Evolutionary conservation across 805 yeast genomes (phyloP).

Genomic region (Torulaspora quercuum): DNA sequence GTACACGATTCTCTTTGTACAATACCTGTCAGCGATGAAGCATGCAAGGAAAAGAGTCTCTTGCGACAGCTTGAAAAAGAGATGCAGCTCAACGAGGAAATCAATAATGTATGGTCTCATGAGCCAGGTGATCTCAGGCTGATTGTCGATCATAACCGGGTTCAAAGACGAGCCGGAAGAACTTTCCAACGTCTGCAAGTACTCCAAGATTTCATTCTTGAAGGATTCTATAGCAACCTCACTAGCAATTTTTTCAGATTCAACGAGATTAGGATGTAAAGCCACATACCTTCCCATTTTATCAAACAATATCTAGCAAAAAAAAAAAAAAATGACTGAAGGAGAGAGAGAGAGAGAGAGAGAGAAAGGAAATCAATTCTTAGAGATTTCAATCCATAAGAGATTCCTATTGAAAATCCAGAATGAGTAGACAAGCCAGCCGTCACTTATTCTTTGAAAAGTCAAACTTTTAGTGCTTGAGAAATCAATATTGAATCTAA

Average conservation of each 20-base stretch:
- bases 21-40: conserved; percentile 76
- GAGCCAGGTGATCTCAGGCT: conserved; percentile 78
- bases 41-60: conserved; percentile 66
- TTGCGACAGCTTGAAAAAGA: conserved; percentile 56
- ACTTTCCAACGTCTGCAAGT: conserved; percentile 41
- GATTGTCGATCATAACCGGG: conserved; percentile 68
- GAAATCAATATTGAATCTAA: too few relatives aligned
- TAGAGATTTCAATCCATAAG: not conserved
- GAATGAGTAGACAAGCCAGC: not conserved
- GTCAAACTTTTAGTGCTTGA: too few relatives aligned
- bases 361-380: not conserved
- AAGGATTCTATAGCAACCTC: conserved; percentile 43
- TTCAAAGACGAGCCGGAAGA: conserved; percentile 22
- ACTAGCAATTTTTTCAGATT: conserved; percentile 45
- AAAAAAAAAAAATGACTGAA: not conserved
- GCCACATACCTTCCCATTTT: conserved; percentile 9
- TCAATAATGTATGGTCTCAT: conserved; percentile 79
- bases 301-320: not conserved
- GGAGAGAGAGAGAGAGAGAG: not conserved
- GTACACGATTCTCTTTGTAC: conserved; percentile 73
- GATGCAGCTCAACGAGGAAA: conserved; percentile 65
- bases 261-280: conserved; percentile 44
- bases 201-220: conserved; percentile 40
- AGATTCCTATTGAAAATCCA: too few relatives aligned
- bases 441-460: not conserved